phyloP scores from a whole-genome alignment of 1,284 basidiomycete genomes.

The Phellinidium pouzarii region DNA sequence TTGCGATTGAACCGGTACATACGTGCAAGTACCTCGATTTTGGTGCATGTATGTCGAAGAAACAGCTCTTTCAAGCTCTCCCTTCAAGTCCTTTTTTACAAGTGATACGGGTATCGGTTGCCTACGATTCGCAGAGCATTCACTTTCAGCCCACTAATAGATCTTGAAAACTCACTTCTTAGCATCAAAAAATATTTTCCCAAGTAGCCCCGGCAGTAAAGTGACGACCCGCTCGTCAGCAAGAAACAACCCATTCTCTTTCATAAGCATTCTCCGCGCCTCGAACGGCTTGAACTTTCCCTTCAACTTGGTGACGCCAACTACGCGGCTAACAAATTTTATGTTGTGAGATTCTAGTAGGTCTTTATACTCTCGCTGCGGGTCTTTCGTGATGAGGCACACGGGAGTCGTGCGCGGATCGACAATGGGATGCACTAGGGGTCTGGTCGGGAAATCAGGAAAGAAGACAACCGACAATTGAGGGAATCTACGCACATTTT shows the following conservation, averaged over 20 bases:
- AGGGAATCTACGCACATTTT: conserved; percentile 60
- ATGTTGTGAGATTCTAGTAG: conserved; percentile 73
- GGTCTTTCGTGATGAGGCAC: conserved; percentile 93
- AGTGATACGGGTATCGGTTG: conserved; percentile 91
- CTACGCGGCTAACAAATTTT: conserved; percentile 88
- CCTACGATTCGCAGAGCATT: conserved; percentile 35
- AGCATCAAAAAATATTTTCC: conserved; percentile 87
- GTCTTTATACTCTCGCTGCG: conserved; percentile 94
- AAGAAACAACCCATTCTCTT: conserved; percentile 89
- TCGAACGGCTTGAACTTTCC: conserved; percentile 94
- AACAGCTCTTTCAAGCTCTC: conserved; percentile 85
- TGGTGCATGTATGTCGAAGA: conserved; percentile 92
- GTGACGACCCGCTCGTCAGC: conserved; percentile 88
- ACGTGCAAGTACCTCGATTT: conserved; percentile 89
- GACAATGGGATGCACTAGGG: conserved; percentile 75
- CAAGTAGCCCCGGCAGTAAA: conserved; percentile 82
- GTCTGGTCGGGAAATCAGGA: conserved; percentile 36
- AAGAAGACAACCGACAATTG: conserved; percentile 14
- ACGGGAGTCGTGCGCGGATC: conserved; percentile 75
- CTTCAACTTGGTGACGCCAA: conserved; percentile 84
- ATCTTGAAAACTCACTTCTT: conserved; percentile 67
- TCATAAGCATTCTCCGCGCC: conserved; percentile 76
- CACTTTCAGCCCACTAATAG: background rate
- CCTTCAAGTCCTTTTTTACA: conserved; percentile 80
- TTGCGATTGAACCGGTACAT: conserved; percentile 30